Evolutionary conservation across 495 filamentous ascomycete genomes (phyloP), one percentile per base, ranked within the genome.

Genomic region (Sphaerosporella brunnea): DNA sequence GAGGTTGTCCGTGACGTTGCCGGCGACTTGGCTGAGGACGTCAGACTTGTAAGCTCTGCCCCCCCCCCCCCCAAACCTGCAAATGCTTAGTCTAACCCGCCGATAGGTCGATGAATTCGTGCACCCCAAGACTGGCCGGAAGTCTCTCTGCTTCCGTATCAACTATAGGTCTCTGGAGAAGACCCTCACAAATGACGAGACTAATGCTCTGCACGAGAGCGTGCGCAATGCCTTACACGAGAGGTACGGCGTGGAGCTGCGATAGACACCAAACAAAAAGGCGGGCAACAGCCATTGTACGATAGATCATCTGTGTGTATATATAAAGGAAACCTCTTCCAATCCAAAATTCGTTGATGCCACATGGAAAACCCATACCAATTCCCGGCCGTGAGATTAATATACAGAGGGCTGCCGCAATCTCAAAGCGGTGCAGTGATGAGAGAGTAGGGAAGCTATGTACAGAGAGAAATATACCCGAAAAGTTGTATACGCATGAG

Each of bases 81-180:
- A 32, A n/a, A n/a, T n/a, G 28, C 13, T 13, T 32, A 7, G 7
- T 32, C 28, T 32, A 32, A 32, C 13, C 28, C n/a, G 13, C 13
- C 11, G 28, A 20, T 40, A 58, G 50, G 69, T 78, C 42, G 90
- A 97, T 66, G 71, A 83, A 52, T 97, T 96, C 59, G 74, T 69
- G 30, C 85, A 96, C 65, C 86, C 87, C n/a, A 82, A 80, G 64
- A 87, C 82, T 38, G 72, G 74, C 11, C 66, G 82, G 55, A 78
- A 73, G 69, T 93, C 84, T 61, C 62, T 87, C 66, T 93, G 84
- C 67, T 97, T 95, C 59, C 67, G 90, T 53, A 79, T 95, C 56
- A 88, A 84, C 60, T 97, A 96, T 58, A 70, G 87, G 35, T 87
- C 83, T 60, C 63, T 94, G 54, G 88, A 95, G 64, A 71, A 75